These are phyloP conservation scores for Cladobotryum mycophilum DNA, from an alignment of 2,329 filamentous ascomycete species.

Conservation along the genomic window DNA sequence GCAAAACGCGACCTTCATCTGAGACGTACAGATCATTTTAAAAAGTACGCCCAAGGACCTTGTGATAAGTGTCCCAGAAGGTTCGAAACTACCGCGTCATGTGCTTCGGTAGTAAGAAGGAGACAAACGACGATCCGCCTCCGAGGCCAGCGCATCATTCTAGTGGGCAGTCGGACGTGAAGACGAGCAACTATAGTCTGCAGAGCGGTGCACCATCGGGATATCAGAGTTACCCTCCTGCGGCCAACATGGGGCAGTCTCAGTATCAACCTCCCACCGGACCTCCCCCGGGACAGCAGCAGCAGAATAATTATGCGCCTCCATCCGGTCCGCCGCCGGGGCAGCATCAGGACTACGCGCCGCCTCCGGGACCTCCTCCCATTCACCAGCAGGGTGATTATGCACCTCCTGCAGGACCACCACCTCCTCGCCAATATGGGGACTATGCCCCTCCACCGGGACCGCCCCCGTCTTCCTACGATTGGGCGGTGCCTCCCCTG, in stretches of 20 bases:
- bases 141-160: conserved; percentile 33
- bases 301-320: conserved; percentile 17
- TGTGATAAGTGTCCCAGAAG: too few species aligned
- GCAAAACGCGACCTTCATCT: too few species aligned
- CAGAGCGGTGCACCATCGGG: conserved; percentile 8
- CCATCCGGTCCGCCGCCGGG: conserved; percentile 21
- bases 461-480: conserved; percentile 21
- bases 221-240: conserved; percentile 5
- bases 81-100: conserved; percentile 22
- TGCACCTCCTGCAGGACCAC: conserved; percentile 29
- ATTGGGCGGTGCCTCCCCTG: conserved; percentile 32
- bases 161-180: conserved; percentile 22
- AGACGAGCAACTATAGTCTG: conserved; percentile 15
- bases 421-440: conserved; percentile 21
- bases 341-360: conserved; percentile 16
- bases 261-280: conserved; percentile 28
- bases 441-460: conserved; percentile 24
- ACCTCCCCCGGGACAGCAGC: conserved; percentile 23
- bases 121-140: conserved; percentile 31
- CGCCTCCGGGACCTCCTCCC: conserved; percentile 28
- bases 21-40: too few species aligned
- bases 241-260: conserved; percentile 8
- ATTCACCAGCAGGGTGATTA: conserved; percentile 17
- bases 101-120: conserved; percentile 45
- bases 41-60: too few species aligned